Evolutionary conservation across 192 early-diverging fungal genomes (phyloP).

Genomic region (Coemansia sp.): DNA sequence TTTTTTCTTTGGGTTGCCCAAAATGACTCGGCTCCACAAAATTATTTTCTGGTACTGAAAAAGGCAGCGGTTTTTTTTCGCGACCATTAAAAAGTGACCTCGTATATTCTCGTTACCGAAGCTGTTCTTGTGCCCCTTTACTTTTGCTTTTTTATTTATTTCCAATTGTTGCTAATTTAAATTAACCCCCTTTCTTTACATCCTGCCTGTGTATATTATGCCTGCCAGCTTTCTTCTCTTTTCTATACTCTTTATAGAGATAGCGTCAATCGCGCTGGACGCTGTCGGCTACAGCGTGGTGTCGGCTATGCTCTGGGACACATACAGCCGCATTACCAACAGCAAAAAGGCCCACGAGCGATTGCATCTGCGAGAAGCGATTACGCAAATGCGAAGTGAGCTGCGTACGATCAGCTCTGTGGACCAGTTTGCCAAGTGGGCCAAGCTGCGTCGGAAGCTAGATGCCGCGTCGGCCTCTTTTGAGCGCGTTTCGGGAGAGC

Average conservation of each 20-base stretch:
- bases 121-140: too few species aligned
- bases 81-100: too few species aligned
- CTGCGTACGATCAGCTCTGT: constrained; percentile 68
- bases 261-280: constrained; percentile 59
- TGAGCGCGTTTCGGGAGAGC: constrained; percentile 60
- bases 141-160: not conserved
- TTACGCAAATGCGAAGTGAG: constrained; percentile 62
- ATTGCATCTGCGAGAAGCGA: constrained; percentile 58
- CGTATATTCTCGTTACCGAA: too few species aligned
- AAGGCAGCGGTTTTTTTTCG: too few species aligned
- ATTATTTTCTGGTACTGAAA: too few species aligned
- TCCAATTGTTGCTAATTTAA: not conserved
- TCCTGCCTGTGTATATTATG: constrained; percentile 10
- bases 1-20: too few species aligned
- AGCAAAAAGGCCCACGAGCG: constrained; percentile 53
- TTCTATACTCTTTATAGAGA: constrained; percentile 60
- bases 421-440: constrained; percentile 93
- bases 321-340: constrained; percentile 33
- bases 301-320: constrained; percentile 36
- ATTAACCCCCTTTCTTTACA: not conserved
- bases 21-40: too few species aligned
- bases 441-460: constrained; percentile 76
- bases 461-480: constrained; percentile 70
- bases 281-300: constrained; percentile 56
- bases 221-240: constrained; percentile 54